Percentiles rank a stretch among this genome's conserved stretches.
Evolutionary conservation across 1,284 basidiomycete genomes (phyloP).

Genomic region (Ustilago tritici): DNA sequence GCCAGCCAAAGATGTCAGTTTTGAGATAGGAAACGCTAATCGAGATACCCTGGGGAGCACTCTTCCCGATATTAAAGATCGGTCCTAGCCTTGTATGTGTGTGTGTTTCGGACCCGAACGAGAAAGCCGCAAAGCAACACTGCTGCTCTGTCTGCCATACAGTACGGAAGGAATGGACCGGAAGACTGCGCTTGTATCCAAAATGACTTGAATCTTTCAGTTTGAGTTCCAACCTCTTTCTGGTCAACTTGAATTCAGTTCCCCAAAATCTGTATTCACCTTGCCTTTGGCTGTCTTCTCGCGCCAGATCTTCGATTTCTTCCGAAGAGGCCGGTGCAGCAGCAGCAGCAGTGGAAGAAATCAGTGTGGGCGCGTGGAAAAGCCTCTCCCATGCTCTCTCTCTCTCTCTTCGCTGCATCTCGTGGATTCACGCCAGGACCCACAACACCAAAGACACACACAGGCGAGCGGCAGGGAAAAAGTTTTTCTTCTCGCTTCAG

Average conservation of each 20-base stretch:
- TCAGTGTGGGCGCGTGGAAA: constrained; percentile 5
- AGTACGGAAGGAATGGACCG: background rate
- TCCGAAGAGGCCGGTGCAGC: constrained; percentile 5
- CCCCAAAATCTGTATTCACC: background rate
- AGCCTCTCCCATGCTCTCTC: background rate
- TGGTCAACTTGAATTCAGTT: background rate
- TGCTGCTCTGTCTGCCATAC: background rate
- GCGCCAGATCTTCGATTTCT: constrained; percentile 6
- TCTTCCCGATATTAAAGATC: background rate
- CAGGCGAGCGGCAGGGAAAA: constrained; percentile 3
- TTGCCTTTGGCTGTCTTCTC: background rate
- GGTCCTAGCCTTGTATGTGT: background rate
- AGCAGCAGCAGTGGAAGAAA: background rate
- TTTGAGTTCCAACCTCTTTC: too few species aligned
- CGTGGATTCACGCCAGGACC: constrained; percentile 2
- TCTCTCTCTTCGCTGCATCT: background rate
- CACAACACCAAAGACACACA: background rate
- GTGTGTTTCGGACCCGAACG: background rate
- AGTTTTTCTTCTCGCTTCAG: constrained; percentile 4
- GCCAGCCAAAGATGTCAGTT: background rate
- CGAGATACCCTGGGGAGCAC: background rate
- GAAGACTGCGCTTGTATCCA: background rate
- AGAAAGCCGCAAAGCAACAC: background rate
- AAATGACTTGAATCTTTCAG: background rate
- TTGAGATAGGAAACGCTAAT: background rate